phyloP scores from a whole-genome alignment of 257 asterid genomes.

The Capsicum chinense region DNA sequence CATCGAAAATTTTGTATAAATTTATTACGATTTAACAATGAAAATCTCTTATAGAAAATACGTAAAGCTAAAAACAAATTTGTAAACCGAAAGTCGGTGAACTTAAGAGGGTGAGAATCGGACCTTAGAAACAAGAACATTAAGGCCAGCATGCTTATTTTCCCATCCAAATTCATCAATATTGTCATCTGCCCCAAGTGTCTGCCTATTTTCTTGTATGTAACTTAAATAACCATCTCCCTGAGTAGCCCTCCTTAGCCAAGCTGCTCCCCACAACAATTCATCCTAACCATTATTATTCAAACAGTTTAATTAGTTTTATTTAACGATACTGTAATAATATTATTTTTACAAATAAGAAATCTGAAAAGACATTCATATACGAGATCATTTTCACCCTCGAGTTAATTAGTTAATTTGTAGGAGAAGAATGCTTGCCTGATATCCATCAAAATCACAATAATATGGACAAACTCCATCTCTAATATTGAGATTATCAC shows the following conservation, averaged over 20 bases:
- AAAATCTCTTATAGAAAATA: too few relatives aligned
- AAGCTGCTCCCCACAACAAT: conserved; percentile 97
- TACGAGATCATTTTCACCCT: too few relatives aligned
- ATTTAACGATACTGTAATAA: background rate
- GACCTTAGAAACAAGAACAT: conserved; percentile 91
- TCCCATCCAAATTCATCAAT: conserved; percentile 98
- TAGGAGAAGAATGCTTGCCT: conserved; percentile 48
- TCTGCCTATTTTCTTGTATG: conserved; percentile 78
- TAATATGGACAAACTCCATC: conserved; percentile 85
- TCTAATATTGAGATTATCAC: conserved; percentile 72
- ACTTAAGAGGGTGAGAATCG: background rate
- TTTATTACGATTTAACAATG: too few relatives aligned
- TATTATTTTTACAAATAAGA: too few relatives aligned
- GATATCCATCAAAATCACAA: conserved; percentile 96
- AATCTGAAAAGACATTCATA: too few relatives aligned
- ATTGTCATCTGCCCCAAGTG: conserved; percentile 87
- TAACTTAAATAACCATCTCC: conserved; percentile 71
- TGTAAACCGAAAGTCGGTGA: too few relatives aligned
- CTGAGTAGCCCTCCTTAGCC: conserved; percentile 86
- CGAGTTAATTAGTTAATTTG: background rate
- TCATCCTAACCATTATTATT: conserved; percentile 62
- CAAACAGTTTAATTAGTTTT: background rate
- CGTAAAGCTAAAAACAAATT: too few relatives aligned
- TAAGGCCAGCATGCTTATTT: conserved; percentile 94
- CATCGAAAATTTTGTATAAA: too few relatives aligned